A percentile compares a stretch with the other conserved stretches of the same genome.
Evolutionary conservation across 2,329 filamentous ascomycete species (phyloP).

Genomic region (Cladosporium sp.): DNA sequence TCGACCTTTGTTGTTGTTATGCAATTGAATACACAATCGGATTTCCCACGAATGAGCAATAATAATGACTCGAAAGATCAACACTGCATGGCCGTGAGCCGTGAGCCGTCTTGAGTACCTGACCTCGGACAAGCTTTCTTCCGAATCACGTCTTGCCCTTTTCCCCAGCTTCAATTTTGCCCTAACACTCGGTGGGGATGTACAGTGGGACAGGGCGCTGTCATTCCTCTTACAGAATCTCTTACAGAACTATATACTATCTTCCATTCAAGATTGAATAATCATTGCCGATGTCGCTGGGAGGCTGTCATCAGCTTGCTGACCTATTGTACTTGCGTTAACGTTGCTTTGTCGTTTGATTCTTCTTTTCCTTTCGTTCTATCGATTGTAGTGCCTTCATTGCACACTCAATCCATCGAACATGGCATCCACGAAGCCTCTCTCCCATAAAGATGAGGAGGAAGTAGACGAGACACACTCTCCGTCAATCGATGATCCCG

Average conservation of each 20-base stretch:
- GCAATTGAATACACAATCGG: too few relatives aligned
- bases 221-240: slow-evolving; percentile 1
- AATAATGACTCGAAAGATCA: background rate
- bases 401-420: background rate
- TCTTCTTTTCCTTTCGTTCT: too few relatives aligned
- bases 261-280: background rate
- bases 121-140: background rate
- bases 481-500: background rate
- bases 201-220: too few relatives aligned
- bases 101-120: background rate
- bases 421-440: background rate
- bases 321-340: too few relatives aligned
- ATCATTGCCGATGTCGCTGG: background rate
- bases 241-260: slow-evolving; percentile 9
- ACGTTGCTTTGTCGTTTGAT: too few relatives aligned
- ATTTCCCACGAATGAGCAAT: background rate
- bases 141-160: background rate
- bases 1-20: too few relatives aligned
- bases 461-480: background rate
- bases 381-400: too few relatives aligned
- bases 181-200: background rate
- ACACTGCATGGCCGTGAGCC: background rate
- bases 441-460: background rate
- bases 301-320: too few relatives aligned
- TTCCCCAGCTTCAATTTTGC: slow-evolving; percentile 1